phyloP scores from a whole-genome alignment of 805 yeast genomes.

The Candida loeiensis region DNA sequence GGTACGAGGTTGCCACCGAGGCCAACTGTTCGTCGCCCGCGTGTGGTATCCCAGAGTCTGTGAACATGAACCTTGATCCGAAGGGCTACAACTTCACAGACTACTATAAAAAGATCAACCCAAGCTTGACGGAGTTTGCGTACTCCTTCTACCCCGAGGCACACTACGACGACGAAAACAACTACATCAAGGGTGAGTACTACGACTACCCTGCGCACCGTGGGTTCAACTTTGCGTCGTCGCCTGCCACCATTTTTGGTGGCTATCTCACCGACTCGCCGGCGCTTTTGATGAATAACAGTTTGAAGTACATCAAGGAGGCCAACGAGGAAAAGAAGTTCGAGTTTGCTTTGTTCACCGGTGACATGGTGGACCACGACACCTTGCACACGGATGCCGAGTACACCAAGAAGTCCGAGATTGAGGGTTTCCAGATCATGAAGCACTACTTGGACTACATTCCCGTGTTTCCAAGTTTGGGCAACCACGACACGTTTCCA shows the following conservation, averaged over 20 bases:
- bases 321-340: constrained; percentile 37
- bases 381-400: constrained; percentile 50
- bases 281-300: constrained; percentile 54
- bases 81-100: constrained; percentile 29
- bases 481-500: constrained; percentile 73
- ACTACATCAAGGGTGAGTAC: constrained; percentile 30
- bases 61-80: constrained; percentile 26
- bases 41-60: constrained; percentile 59
- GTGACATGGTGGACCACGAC: constrained; percentile 71
- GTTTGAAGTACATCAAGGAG: constrained; percentile 43
- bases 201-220: constrained; percentile 27
- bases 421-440: constrained; percentile 62
- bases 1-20: constrained; percentile 53
- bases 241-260: constrained; percentile 62
- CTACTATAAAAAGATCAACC: constrained; percentile 19
- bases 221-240: constrained; percentile 31
- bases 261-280: constrained; percentile 66
- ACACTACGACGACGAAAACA: constrained; percentile 22
- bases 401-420: constrained; percentile 67
- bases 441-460: constrained; percentile 48
- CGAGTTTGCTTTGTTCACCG: constrained; percentile 67
- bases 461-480: constrained; percentile 61
- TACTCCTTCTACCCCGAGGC: constrained; percentile 32
- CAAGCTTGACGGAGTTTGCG: constrained; percentile 12
- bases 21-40: constrained; percentile 53